phyloP scores from a whole-genome alignment of 192 early-diverging fungal species.

The Jimgerdemannia flammicorona region DNA sequence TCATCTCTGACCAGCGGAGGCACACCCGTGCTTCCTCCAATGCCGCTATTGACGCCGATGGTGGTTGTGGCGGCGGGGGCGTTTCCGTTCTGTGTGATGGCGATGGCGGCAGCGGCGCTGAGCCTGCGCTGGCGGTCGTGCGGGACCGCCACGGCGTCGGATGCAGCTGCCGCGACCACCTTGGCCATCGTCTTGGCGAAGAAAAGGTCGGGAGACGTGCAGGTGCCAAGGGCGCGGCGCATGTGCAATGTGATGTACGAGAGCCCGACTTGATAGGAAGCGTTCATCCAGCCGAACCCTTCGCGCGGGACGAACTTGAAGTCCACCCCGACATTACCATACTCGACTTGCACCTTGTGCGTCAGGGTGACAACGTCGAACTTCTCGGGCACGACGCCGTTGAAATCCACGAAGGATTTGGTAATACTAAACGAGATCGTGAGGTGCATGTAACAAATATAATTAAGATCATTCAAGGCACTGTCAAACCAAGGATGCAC shows the following conservation, averaged over 20 bases:
- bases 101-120: constrained; percentile 13
- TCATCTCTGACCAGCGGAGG: neutral
- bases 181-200: constrained; percentile 40
- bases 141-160: neutral
- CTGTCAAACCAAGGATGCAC: no score
- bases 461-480: neutral
- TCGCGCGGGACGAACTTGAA: constrained; percentile 92
- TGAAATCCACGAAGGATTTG: constrained; percentile 92
- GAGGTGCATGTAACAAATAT: neutral
- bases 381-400: constrained; percentile 96
- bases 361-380: constrained; percentile 92
- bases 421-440: constrained; percentile 51
- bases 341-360: constrained; percentile 91
- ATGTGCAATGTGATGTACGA: constrained; percentile 66
- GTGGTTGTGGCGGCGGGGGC: constrained; percentile 19
- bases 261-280: constrained; percentile 81
- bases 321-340: constrained; percentile 91
- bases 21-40: neutral
- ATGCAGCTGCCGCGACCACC: neutral
- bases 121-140: constrained; percentile 3
- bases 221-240: constrained; percentile 73
- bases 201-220: constrained; percentile 66
- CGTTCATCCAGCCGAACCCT: constrained; percentile 99
- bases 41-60: constrained; percentile 10
- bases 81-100: constrained; percentile 20